A percentile compares a stretch with the other conserved stretches of the same genome.
Conservation (phyloP, 345 rosid genomes). For the Ceriops tagal region DNA sequence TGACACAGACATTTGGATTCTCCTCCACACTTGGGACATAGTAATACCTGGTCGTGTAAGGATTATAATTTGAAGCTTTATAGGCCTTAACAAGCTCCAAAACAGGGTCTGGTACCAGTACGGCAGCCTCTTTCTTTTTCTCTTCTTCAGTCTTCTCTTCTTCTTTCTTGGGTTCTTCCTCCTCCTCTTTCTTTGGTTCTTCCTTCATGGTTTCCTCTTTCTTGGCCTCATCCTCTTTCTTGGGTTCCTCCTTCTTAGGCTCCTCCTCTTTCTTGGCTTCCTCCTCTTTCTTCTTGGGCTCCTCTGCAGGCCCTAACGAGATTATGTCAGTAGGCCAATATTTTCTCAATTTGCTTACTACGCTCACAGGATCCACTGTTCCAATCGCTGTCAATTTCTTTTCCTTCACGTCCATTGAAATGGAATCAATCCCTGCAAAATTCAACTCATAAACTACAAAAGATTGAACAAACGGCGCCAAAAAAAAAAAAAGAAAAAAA, state of each 20-base stretch:
- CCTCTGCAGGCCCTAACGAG: slow-evolving; percentile 78
- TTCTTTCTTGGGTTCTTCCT: slow-evolving; percentile 31
- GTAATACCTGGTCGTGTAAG: slow-evolving; percentile 64
- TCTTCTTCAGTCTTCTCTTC: slow-evolving; percentile 27
- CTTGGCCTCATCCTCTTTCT: slow-evolving; percentile 37
- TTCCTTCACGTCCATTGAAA: slow-evolving; percentile 77
- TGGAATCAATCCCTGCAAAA: slow-evolving; percentile 67
- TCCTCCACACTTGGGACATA: slow-evolving; percentile 85
- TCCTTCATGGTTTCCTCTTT: slow-evolving; percentile 41
- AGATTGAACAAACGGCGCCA: neutral
- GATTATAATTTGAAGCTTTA: slow-evolving; percentile 59
- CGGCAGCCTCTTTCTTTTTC: slow-evolving; percentile 12
- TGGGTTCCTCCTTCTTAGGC: slow-evolving; percentile 22
- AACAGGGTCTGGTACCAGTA: slow-evolving; percentile 53
- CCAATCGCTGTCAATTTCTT: slow-evolving; percentile 72
- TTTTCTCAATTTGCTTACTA: slow-evolving; percentile 76
- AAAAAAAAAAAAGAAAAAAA: too few relatives aligned
- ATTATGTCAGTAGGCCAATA: slow-evolving; percentile 68
- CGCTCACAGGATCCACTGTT: slow-evolving; percentile 62
- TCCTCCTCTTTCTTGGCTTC: too few relatives aligned
- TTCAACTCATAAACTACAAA: neutral
- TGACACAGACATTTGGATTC: slow-evolving; percentile 90
- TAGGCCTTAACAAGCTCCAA: slow-evolving; percentile 78
- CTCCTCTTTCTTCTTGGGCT: slow-evolving; percentile 32
- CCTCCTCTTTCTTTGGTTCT: slow-evolving; percentile 17